Evolutionary conservation across 306 rosid genomes (phyloP).

Genomic region (Boehmeria nivea): DNA sequence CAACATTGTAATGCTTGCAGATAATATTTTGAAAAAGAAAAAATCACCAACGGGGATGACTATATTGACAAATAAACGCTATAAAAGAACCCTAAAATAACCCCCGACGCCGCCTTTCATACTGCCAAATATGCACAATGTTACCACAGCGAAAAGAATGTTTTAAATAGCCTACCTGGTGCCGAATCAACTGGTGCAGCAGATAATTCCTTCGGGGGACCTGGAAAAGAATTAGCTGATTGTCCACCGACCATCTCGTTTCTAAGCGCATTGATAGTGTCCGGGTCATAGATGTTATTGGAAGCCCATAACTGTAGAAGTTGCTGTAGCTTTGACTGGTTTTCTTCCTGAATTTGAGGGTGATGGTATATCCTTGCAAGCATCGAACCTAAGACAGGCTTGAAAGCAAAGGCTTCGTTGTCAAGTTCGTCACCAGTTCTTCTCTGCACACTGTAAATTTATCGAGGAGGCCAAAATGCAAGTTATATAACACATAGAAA

Average conservation of each 20-base stretch:
- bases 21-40: not conserved
- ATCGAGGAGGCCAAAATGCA: no score
- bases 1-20: not conserved
- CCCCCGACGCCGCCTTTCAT: no score
- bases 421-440: conserved; percentile 62
- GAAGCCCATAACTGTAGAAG: conserved; percentile 95
- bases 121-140: no score
- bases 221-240: conserved; percentile 50
- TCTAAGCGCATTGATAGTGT: conserved; percentile 58
- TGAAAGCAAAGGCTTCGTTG: conserved; percentile 80
- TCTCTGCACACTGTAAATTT: conserved; percentile 56
- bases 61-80: no score
- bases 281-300: conserved; percentile 72
- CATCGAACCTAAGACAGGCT: conserved; percentile 86
- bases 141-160: no score
- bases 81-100: no score
- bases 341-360: conserved; percentile 87
- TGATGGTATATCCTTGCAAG: conserved; percentile 88
- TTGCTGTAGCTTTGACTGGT: conserved; percentile 70
- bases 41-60: not conserved
- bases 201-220: conserved; percentile 50
- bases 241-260: conserved; percentile 78
- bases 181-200: conserved; percentile 51
- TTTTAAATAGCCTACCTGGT: conserved; percentile 63
- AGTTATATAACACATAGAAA: no score